Evolutionary conservation across 345 rosid genomes (phyloP).

Genomic region (Salix viminalis): DNA sequence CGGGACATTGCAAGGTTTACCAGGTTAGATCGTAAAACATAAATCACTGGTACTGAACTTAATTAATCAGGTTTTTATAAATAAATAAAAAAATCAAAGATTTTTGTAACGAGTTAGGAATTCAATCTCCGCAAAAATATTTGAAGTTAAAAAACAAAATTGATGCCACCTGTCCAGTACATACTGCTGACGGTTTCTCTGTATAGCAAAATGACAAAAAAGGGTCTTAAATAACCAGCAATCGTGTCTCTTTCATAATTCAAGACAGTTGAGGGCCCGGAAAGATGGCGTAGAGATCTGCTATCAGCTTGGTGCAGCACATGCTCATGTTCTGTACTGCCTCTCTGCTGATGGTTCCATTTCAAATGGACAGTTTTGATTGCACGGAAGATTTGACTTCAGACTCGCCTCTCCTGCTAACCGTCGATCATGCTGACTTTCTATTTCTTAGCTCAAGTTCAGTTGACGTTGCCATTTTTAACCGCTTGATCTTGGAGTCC

Average conservation of each 20-base stretch:
- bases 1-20: no score
- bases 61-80: no score
- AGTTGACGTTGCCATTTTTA: no score
- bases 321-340: conserved; percentile 36
- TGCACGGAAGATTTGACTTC: not conserved
- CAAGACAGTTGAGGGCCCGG: conserved; percentile 33
- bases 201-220: not conserved
- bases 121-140: no score
- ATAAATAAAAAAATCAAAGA: no score
- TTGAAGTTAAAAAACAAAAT: no score
- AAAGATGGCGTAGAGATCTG: conserved; percentile 45
- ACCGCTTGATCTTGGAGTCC: no score
- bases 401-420: not conserved
- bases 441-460: not conserved
- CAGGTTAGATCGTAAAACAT: no score
- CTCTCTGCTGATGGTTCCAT: conserved; percentile 17
- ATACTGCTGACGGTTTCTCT: no score
- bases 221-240: conserved; percentile 11
- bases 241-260: conserved; percentile 20
- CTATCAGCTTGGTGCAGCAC: conserved; percentile 23
- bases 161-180: no score
- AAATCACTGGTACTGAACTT: no score
- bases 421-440: conserved; percentile 18
- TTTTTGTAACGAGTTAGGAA: no score
- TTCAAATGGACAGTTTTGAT: conserved; percentile 5